Evolutionary conservation across 116 monocot genomes (phyloP), one percentile per base, ranked within the genome.

Genomic region (Thalassia testudinum): DNA sequence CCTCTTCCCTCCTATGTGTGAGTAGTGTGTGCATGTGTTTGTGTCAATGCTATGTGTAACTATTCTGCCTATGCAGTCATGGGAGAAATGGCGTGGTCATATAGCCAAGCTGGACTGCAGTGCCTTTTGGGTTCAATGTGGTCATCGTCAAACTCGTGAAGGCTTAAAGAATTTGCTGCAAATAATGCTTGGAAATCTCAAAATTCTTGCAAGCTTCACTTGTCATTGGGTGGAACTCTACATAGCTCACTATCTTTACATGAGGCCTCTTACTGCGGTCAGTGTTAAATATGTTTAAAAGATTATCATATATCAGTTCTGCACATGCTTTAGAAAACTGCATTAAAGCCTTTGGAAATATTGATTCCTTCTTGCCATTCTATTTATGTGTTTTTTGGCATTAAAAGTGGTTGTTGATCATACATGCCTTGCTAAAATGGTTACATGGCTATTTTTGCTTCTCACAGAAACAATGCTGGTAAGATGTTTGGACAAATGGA

Each of bases 81-180:
- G 84, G 95, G 95, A 95, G 60, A 81, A 88, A 70, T 95, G 95
- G 95, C 70, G 73, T 19, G 71, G 67, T 4, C 84, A 88, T 22
- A 69, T 95, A 53, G 63, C 63, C 52, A 88, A 85, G 62, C 61
- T 95, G 24, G 76, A 95, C 6, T 78, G 72, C 49, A 88, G 84
- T 79, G 81, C 85, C 57, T 95, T 85, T 53, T 95, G 95, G 95
- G 71, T 85, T 67, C 88, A 95, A 47, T 95, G 95, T 58, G 51
- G 65, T 45, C 84, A 95, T 47, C 78, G 54, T 25, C 69, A 66
- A 66, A 95, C 95, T 49, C 70, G 79, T 22, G 88, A 88, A 45
- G 85, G 95, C 8, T 57, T 95, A 51, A 76, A 62, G 64, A 95
- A 74, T 58, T 72, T 88, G 66, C 69, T 95, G 45, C 78, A 88